Evolutionary conservation across 2,329 filamentous ascomycete genomes (phyloP).

Genomic region (Alternaria sp.): DNA sequence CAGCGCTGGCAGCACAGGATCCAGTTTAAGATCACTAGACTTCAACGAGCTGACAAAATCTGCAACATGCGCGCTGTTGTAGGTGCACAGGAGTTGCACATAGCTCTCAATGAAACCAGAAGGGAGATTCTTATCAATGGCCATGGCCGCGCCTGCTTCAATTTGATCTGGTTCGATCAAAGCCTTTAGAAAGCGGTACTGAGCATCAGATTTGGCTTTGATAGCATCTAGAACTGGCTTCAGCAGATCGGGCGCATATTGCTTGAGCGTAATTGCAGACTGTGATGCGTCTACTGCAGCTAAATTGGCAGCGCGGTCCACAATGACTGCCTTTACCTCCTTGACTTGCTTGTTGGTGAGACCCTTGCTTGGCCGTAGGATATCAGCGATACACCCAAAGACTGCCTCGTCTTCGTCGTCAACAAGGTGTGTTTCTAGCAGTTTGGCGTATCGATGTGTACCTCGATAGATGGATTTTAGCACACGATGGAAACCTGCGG

Average conservation of each 20-base stretch:
- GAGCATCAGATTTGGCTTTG: constrained; percentile 67
- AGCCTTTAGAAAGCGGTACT: constrained; percentile 78
- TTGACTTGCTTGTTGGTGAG: constrained; percentile 74
- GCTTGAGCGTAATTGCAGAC: constrained; percentile 71
- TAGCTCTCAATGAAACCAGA: constrained; percentile 81
- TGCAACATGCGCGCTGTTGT: constrained; percentile 81
- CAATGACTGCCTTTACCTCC: constrained; percentile 74
- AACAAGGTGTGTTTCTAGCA: constrained; percentile 84
- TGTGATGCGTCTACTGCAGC: constrained; percentile 70
- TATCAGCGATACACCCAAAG: constrained; percentile 81
- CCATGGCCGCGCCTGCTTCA: constrained; percentile 5
- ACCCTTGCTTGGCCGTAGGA: constrained; percentile 70
- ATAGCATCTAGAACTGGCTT: constrained; percentile 70
- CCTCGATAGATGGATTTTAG: constrained; percentile 85
- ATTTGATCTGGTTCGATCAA: constrained; percentile 70
- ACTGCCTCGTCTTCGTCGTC: constrained; percentile 79
- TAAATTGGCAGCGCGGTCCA: constrained; percentile 70
- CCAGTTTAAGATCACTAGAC: constrained; percentile 78
- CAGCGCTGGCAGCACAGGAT: constrained; percentile 83
- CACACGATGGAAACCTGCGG: constrained; percentile 87
- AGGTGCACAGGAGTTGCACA: constrained; percentile 88
- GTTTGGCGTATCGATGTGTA: constrained; percentile 79
- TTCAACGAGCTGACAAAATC: constrained; percentile 82
- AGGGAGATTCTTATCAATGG: constrained; percentile 40
- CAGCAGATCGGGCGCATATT: constrained; percentile 70